phyloP scores from a whole-genome alignment of 1,139 yeast species.

The Protomyces lactucae-debilis region DNA sequence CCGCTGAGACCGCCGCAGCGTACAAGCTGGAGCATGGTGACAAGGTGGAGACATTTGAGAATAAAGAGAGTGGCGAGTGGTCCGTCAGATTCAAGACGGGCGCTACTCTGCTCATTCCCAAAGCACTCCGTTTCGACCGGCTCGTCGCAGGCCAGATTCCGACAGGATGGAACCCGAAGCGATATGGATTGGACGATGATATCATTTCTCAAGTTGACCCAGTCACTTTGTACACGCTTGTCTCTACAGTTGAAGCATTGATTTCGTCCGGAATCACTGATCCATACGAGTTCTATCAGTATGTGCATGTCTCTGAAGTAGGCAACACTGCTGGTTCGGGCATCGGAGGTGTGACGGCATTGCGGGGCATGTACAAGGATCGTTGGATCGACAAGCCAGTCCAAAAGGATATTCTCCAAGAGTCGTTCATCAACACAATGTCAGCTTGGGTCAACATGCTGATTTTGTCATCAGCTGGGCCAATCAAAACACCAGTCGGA shows the following conservation, averaged over 20 bases:
- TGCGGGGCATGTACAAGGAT: constrained; percentile 96
- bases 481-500: constrained; percentile 98
- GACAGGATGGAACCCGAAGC: constrained; percentile 94
- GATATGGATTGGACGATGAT: constrained; percentile 92
- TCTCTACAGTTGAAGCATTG: constrained; percentile 90
- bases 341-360: constrained; percentile 98
- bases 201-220: constrained; percentile 93
- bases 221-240: constrained; percentile 84
- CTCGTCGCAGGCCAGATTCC: constrained; percentile 99
- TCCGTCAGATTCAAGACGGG: constrained; percentile 88
- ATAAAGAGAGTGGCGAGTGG: constrained; percentile 85
- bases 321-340: constrained; percentile 99
- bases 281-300: constrained; percentile 96
- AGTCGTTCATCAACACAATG: constrained; percentile 97
- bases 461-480: constrained; percentile 95
- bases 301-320: constrained; percentile 94
- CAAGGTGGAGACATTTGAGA: constrained; percentile 84
- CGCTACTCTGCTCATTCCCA: constrained; percentile 84
- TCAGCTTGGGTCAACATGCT: constrained; percentile 99
- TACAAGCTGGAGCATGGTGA: constrained; percentile 93
- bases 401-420: constrained; percentile 94
- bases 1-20: constrained; percentile 91
- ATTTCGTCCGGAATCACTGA: constrained; percentile 92
- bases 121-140: constrained; percentile 92
- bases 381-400: constrained; percentile 88